Conservation (phyloP, 2,329 filamentous ascomycete species). For the Teratosphaeria gauchensis region DNA sequence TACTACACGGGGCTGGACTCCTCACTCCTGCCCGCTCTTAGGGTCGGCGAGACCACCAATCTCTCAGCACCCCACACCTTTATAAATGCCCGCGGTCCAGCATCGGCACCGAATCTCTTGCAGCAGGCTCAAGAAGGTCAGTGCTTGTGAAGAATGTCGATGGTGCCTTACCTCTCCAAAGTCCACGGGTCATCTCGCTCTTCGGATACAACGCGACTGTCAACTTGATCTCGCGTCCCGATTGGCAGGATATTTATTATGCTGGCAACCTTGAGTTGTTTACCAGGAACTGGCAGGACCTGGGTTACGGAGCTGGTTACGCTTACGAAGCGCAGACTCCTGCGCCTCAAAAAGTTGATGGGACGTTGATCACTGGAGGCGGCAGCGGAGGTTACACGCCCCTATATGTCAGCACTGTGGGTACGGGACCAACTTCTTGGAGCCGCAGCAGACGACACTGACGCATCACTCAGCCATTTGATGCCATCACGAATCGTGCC, state of each 20-base stretch:
- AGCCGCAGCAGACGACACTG: no score
- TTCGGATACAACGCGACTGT: slow-evolving; percentile 51
- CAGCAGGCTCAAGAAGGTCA: slow-evolving; percentile 44
- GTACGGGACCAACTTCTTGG: no score
- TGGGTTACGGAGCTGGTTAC: neutral
- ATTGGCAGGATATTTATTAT: slow-evolving; percentile 18
- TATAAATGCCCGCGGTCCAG: slow-evolving; percentile 77
- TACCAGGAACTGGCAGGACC: neutral
- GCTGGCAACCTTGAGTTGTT: slow-evolving; percentile 57
- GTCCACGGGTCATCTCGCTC: slow-evolving; percentile 26
- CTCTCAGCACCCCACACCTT: slow-evolving; percentile 27
- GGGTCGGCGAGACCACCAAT: slow-evolving; percentile 44
- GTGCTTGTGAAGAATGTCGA: slow-evolving; percentile 56
- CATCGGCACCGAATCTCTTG: slow-evolving; percentile 58
- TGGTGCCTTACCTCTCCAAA: slow-evolving; percentile 44
- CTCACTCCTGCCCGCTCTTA: slow-evolving; percentile 9
- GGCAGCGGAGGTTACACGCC: slow-evolving; percentile 51
- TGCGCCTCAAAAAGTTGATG: neutral
- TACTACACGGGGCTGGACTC: slow-evolving; percentile 31
- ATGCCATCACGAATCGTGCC: slow-evolving; percentile 47
- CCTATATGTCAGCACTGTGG: slow-evolving; percentile 50
- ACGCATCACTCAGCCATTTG: slow-evolving; percentile 36
- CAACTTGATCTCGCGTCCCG: slow-evolving; percentile 57
- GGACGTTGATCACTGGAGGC: slow-evolving; percentile 34
- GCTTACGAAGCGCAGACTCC: neutral